These are phyloP conservation scores for Neoboletus brunneissimus DNA, from an alignment of 768 basidiomycete species.

Conservation along the genomic window DNA sequence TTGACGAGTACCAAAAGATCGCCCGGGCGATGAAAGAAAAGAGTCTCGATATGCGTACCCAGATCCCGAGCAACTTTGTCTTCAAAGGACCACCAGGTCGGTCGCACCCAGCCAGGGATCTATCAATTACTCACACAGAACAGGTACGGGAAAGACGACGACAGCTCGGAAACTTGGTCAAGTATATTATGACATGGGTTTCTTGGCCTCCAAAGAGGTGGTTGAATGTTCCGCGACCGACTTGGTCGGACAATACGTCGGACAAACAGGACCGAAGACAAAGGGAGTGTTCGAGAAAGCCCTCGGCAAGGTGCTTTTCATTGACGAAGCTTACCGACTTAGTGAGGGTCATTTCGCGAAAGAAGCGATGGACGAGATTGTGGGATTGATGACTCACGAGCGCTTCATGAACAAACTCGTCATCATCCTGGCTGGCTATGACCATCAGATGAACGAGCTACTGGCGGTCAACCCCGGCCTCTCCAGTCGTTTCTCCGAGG, in stretches of 20 bases:
- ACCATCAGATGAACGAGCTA: constrained; percentile 62
- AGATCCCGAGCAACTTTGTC: constrained; percentile 61
- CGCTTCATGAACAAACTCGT: constrained; percentile 58
- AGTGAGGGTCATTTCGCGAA: constrained; percentile 62
- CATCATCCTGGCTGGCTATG: constrained; percentile 71
- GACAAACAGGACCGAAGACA: constrained; percentile 71
- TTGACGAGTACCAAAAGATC: constrained; percentile 52
- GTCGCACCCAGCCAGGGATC: not conserved
- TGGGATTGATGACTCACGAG: constrained; percentile 59
- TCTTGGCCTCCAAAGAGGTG: constrained; percentile 50
- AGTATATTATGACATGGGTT: constrained; percentile 66
- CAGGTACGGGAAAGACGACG: constrained; percentile 66
- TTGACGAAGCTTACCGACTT: constrained; percentile 72
- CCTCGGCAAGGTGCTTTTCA: constrained; percentile 65
- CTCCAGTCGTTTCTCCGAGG: constrained; percentile 68
- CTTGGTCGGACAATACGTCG: constrained; percentile 67
- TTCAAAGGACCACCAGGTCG: constrained; percentile 74
- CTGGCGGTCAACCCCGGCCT: constrained; percentile 61
- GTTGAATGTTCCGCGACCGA: constrained; percentile 70
- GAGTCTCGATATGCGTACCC: constrained; percentile 43
- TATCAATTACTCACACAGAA: not conserved
- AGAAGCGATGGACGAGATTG: constrained; percentile 76
- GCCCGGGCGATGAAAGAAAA: constrained; percentile 41
- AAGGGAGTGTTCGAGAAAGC: constrained; percentile 60
- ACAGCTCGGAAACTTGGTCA: constrained; percentile 61